Evolutionary conservation across 352 stramenopile species (phyloP).

Genomic region (Phytophthora cajani): DNA sequence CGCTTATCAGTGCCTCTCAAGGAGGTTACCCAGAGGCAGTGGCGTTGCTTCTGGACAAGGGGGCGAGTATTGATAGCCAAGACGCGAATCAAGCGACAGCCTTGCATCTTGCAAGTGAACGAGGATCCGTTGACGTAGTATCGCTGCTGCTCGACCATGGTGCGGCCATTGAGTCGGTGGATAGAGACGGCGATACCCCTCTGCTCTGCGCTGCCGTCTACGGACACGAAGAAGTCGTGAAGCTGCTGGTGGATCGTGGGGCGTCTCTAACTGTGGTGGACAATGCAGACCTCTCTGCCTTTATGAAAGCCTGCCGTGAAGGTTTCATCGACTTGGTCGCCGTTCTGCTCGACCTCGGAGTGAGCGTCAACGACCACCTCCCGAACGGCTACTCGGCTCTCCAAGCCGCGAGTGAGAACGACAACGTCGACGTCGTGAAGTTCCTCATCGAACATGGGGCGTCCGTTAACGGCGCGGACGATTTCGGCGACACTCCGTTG

Average conservation of each 20-base stretch:
- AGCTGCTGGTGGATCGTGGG: not conserved
- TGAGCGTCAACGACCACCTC: not conserved
- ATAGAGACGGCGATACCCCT: not conserved
- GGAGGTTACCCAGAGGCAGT: no score
- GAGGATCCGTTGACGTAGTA: no score
- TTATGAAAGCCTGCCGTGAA: not conserved
- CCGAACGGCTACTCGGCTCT: conserved; percentile 1
- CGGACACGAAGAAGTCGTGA: not conserved
- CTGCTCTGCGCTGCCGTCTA: not conserved
- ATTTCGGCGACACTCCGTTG: not conserved
- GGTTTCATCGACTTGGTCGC: not conserved
- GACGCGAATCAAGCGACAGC: no score
- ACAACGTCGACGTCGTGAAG: not conserved
- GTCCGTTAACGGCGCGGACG: not conserved
- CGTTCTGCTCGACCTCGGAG: not conserved
- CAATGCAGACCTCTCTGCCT: not conserved
- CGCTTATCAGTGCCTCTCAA: no score
- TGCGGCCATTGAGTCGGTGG: not conserved
- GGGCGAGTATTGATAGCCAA: no score
- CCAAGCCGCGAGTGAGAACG: not conserved
- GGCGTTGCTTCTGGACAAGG: no score
- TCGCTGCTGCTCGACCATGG: not conserved
- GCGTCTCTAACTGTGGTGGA: not conserved
- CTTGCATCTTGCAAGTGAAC: no score
- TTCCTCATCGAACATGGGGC: not conserved